Evolutionary conservation across 78 protist genomes (phyloP), one percentile per base, ranked within the genome.

Genomic region (Neovahlkampfia damariscottae): DNA sequence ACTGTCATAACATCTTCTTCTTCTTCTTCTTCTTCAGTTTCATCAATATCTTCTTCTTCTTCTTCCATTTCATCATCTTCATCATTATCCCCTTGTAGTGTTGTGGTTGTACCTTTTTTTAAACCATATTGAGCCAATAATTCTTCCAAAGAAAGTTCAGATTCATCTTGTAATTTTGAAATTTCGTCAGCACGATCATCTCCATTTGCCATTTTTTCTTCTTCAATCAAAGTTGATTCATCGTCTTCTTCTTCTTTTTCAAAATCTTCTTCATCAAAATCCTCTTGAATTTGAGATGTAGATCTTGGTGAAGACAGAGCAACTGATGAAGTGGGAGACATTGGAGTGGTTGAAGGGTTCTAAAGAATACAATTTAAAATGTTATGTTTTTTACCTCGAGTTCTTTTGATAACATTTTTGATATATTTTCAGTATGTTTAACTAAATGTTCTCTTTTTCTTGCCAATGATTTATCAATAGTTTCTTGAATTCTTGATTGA

Each of bases 381-480:
- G n/a, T n/a, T n/a, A n/a, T n/a, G n/a, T n/a, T n/a, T n/a, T n/a
- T n/a, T n/a, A n/a, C n/a, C n/a, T n/a, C 76, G 67, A 80, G 2
- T 4, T 66, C 40, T 8, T 29, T 38, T 3, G 38, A 34, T 19
- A 90, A 27, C 59, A 73, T 7, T n/a, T 4, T 0, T 8, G 91
- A 73, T 19, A 35, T 83, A 2, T 67, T 8, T 38, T 78, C 89
- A 32, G 93, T 86, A 67, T 89, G 79, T 0, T 74, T 89, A 6
- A 91, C 93, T 0, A 91, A 76, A 27, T 40, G 38, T 36, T 91
- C 94, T 28, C 19, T 19, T 19, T 19, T 69, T 19, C 28, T n/a
- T 30, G 67, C 67, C 72, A 19, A 19, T 19, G 90, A 81, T 10
- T 91, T 91, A 50, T 79, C 5, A 50, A 80, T 76, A 30, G 80